A percentile compares a stretch with the other conserved stretches of the same genome.
Conservation (phyloP, 2,329 filamentous ascomycete species). For the Colletotrichum sp. region DNA sequence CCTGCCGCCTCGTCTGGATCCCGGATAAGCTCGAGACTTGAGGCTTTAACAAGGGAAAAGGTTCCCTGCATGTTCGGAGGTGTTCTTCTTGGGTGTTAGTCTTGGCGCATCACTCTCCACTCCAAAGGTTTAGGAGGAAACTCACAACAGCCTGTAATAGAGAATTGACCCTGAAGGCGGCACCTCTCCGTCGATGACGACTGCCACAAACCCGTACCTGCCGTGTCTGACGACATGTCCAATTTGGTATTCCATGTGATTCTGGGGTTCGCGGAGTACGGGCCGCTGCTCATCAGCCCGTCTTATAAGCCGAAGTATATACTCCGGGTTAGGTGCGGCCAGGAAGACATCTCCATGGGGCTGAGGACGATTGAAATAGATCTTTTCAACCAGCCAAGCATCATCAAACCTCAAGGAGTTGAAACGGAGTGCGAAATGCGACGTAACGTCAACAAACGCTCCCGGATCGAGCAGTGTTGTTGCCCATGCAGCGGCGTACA, state of each 20-base stretch:
- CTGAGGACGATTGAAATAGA: conserved; percentile 1
- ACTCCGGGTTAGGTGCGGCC: conserved; percentile 5
- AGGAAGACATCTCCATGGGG: conserved; percentile 7
- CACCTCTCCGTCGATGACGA: conserved; percentile 78
- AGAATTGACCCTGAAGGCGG: conserved; percentile 1
- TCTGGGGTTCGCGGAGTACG: conserved; percentile 33
- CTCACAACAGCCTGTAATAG: conserved; percentile 4
- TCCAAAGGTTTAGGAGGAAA: background rate
- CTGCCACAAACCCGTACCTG: conserved; percentile 78
- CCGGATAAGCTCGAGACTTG: conserved; percentile 17
- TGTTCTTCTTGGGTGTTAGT: background rate
- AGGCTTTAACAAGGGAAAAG: conserved; percentile 18
- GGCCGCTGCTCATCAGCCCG: conserved; percentile 50
- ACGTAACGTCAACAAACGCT: conserved; percentile 19
- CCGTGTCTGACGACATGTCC: conserved; percentile 87
- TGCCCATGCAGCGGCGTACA: conserved; percentile 79
- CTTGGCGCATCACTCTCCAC: background rate
- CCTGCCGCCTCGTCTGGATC: conserved; percentile 2
- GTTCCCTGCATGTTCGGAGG: conserved; percentile 18
- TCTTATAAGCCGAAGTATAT: conserved; percentile 41
- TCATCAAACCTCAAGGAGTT: conserved; percentile 62
- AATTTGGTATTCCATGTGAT: conserved; percentile 59
- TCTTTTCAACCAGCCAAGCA: conserved; percentile 69
- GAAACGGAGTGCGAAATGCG: conserved; percentile 48
- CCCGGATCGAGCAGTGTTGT: conserved; percentile 54